Conservation (phyloP, 1,284 basidiomycete species). For the Cystobasidium sp. region DNA sequence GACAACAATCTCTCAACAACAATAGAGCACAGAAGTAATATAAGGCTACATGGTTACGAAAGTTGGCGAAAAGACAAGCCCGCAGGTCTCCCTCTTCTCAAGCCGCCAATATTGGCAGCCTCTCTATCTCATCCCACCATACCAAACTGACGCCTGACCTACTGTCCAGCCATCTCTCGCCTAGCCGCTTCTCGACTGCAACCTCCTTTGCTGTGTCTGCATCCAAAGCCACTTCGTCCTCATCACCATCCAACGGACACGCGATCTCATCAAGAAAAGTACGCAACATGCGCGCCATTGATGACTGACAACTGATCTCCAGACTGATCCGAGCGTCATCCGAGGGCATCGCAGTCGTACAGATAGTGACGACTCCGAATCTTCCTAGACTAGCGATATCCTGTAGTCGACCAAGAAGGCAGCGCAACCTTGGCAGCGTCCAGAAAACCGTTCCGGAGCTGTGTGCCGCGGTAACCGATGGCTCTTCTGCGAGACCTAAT, state of each 20-base stretch:
- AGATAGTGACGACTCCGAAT: constrained; percentile 21
- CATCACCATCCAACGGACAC: constrained; percentile 14
- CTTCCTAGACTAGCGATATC: constrained; percentile 7
- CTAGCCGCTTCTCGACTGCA: not conserved
- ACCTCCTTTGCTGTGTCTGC: not conserved
- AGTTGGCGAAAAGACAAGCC: too few relatives aligned
- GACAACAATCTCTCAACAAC: too few relatives aligned
- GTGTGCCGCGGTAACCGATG: not conserved
- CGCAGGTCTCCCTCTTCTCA: not conserved
- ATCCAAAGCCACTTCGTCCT: not conserved
- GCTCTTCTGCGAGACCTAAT: constrained; percentile 6
- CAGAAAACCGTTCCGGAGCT: not conserved
- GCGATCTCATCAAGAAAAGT: constrained; percentile 2
- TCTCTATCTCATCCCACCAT: constrained; percentile 40
- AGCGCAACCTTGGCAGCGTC: constrained; percentile 18
- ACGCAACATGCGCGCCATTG: constrained; percentile 28
- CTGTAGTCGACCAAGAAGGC: constrained; percentile 9
- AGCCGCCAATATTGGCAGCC: constrained; percentile 7
- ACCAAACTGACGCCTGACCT: constrained; percentile 6
- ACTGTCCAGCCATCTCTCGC: constrained; percentile 25
- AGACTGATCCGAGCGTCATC: not conserved
- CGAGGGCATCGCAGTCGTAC: not conserved
- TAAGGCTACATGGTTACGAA: too few relatives aligned
- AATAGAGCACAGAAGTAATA: too few relatives aligned
- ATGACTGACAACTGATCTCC: constrained; percentile 8